Evolutionary conservation across 2,329 filamentous ascomycete species (phyloP), one percentile per base, ranked within the genome.

Genomic region (Coniosporium tulheliwenetii): DNA sequence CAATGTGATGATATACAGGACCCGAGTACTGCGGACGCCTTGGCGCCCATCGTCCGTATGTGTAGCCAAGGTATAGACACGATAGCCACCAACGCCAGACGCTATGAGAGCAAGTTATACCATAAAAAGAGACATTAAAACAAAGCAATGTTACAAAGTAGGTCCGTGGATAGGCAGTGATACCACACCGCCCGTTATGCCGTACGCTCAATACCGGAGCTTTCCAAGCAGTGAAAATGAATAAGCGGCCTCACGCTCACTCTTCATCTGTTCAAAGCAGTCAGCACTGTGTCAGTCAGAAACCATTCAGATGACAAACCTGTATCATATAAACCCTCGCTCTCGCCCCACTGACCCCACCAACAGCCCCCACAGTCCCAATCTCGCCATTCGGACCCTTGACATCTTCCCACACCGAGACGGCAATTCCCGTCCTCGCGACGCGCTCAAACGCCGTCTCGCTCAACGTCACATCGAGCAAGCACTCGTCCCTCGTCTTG

Each of bases 391-490:
- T 53, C 7, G 57, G 52, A 12, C 60, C 60, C 2, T 58, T 48
- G n/a, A 56, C 52, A 47, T 69, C 65, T 57, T 91, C 82, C 77
- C 85, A 91, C 31, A 95, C 81, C 48, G 82, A 87, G 42, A 93
- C 78, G 1, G 91, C 84, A 51, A 95, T 89, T 37, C 87, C 87
- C 30, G 83, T 81, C 48, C 81, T 76, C 5, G 85, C 87, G 44
- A 94, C 76, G 13, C 83, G 69, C 48, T 87, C 81, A 61, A 94
- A 93, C 53, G 83, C 87, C 42, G 77, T 82, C 55, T 86, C 85
- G 9, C 81, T 81, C 1, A 95, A 67, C 38, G 86, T 86, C 1
- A 84, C 85, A 57, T 96, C 89, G 1, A 95, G 69, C 31, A 93
- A 60, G 1, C 80, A 69, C 45, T 78, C 67, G 15, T 75, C 73